A percentile compares a stretch with the other conserved stretches of the same genome.
Conservation (phyloP, 768 basidiomycete species). For the Tubosaeta sp. region DNA sequence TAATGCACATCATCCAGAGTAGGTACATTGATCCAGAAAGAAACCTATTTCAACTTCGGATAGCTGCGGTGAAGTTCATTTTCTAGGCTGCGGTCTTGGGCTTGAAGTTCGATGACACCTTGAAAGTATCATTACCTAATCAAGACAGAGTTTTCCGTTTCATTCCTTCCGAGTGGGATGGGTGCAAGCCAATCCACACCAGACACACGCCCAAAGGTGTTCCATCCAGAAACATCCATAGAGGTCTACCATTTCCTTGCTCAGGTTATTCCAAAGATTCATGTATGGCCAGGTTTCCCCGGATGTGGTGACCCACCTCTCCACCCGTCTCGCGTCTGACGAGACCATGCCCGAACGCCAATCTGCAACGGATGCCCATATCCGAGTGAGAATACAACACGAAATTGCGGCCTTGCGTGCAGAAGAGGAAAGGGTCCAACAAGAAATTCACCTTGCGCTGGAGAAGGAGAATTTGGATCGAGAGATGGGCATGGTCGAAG, state of each 20-base stretch:
- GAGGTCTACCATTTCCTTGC: conserved; percentile 35
- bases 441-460: conserved; percentile 71
- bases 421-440: conserved; percentile 65
- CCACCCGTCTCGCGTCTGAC: conserved; percentile 56
- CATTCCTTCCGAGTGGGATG: conserved; percentile 36
- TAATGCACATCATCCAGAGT: too few relatives aligned
- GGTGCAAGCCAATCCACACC: conserved; percentile 67
- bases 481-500: conserved; percentile 55
- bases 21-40: too few relatives aligned
- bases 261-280: not conserved
- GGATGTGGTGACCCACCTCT: conserved; percentile 75
- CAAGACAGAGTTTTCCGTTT: too few relatives aligned
- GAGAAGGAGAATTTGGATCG: conserved; percentile 86
- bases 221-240: conserved; percentile 49
- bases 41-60: too few relatives aligned
- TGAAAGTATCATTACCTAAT: too few relatives aligned
- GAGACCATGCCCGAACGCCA: conserved; percentile 67
- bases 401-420: conserved; percentile 63
- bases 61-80: too few relatives aligned
- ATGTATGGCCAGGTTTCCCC: conserved; percentile 60
- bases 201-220: conserved; percentile 53
- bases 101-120: too few relatives aligned
- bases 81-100: too few relatives aligned
- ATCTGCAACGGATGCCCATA: conserved; percentile 65
- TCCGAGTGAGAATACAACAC: conserved; percentile 65